Conservation (phyloP, 176 grass and related monocot species). For the Canna indica region DNA sequence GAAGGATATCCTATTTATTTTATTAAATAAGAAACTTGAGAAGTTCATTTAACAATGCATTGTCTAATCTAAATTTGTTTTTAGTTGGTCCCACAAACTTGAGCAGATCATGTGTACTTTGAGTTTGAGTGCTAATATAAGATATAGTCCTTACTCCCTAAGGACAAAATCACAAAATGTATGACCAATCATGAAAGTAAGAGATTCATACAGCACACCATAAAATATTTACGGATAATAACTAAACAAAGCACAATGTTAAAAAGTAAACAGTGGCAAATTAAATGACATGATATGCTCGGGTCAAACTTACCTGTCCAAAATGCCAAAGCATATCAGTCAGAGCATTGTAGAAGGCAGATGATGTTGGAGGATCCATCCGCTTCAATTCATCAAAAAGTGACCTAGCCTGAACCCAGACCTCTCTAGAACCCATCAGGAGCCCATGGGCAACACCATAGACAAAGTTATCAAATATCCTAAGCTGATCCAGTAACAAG, state of each 20-base stretch:
- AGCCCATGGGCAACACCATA: constrained; percentile 89
- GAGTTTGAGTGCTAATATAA: not conserved
- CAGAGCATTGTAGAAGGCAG: constrained; percentile 97
- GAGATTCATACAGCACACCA: not conserved
- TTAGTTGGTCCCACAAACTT: not conserved
- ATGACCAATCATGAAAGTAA: not conserved
- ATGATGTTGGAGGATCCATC: constrained; percentile 89
- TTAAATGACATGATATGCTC: not conserved
- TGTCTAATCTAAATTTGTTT: not conserved
- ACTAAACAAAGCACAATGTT: not conserved
- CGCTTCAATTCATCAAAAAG: constrained; percentile 72
- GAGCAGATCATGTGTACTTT: no score
- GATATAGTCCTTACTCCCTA: not conserved
- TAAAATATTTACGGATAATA: not conserved
- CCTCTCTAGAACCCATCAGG: constrained; percentile 71
- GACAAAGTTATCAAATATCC: constrained; percentile 87
- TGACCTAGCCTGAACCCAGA: constrained; percentile 53
- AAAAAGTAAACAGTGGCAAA: not conserved
- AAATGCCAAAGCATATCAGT: constrained; percentile 99
- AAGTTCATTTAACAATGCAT: not conserved
- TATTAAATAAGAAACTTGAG: not conserved
- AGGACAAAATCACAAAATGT: not conserved
- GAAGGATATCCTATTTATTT: not conserved
- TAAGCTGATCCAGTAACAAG: constrained; percentile 86
- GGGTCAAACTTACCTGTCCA: constrained; percentile 61